A percentile compares a stretch with the other conserved stretches of the same genome.
These are phyloP conservation scores for Aspergillus conjunctus DNA, from an alignment of 495 filamentous ascomycete genomes.

Conservation along the genomic window DNA sequence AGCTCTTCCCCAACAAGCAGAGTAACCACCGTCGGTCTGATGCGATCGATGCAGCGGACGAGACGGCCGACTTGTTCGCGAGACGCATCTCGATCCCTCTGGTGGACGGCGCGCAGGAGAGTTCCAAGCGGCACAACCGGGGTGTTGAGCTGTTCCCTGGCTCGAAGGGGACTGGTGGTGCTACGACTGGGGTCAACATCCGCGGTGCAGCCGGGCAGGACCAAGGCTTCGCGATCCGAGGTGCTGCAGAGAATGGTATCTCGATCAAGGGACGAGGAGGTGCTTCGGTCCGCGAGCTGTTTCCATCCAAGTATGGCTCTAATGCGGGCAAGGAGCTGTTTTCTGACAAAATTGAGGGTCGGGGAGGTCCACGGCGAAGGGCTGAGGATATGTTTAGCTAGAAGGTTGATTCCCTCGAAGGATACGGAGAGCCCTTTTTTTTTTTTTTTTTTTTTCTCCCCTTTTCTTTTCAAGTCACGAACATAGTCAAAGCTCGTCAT, in stretches of 20 bases:
- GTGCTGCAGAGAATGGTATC: conserved; percentile 46
- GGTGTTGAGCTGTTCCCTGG: conserved; percentile 47
- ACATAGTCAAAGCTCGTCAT: neutral
- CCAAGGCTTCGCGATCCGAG: conserved; percentile 68
- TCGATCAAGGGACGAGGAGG: conserved; percentile 48
- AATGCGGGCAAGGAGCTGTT: conserved; percentile 78
- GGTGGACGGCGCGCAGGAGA: conserved; percentile 47
- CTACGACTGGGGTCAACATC: conserved; percentile 53
- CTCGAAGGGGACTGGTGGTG: conserved; percentile 14
- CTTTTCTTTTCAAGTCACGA: neutral
- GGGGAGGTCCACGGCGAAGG: conserved; percentile 49
- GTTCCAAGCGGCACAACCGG: conserved; percentile 33
- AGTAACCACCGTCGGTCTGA: conserved; percentile 66
- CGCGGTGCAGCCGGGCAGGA: conserved; percentile 59
- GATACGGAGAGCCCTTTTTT: conserved; percentile 10
- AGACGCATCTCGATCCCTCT: conserved; percentile 56
- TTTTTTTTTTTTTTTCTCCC: conserved; percentile 12
- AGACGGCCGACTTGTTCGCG: conserved; percentile 60
- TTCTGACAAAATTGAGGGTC: conserved; percentile 51
- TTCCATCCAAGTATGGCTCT: conserved; percentile 62
- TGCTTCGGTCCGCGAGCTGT: conserved; percentile 66
- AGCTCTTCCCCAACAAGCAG: conserved; percentile 68
- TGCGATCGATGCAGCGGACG: conserved; percentile 65
- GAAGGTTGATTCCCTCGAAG: conserved; percentile 11
- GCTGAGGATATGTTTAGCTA: conserved; percentile 57